Conservation (phyloP, 352 stramenopile species). For the Globisporangium cylindrosporum region DNA sequence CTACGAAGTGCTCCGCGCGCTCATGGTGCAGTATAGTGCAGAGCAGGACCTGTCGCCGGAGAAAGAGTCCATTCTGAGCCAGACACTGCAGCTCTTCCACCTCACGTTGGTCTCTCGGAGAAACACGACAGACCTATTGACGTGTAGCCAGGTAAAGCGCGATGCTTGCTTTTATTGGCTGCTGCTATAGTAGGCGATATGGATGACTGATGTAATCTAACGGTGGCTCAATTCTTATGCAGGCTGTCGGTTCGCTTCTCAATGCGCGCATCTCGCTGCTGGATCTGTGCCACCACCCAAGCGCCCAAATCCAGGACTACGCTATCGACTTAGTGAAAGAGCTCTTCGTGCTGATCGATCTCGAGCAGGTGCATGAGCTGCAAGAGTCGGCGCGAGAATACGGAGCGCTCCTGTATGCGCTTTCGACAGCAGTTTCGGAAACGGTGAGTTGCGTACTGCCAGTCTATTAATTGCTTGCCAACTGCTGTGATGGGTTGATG, state of each 20-base stretch:
- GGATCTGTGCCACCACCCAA: constrained; percentile 57
- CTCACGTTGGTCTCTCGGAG: constrained; percentile 56
- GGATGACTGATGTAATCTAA: neutral
- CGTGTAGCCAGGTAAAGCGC: constrained; percentile 35
- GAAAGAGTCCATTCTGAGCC: constrained; percentile 36
- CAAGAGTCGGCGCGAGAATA: constrained; percentile 79
- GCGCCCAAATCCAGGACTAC: constrained; percentile 40
- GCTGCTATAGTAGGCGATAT: no score
- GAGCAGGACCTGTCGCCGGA: constrained; percentile 18
- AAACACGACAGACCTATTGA: constrained; percentile 46
- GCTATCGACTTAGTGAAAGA: constrained; percentile 74
- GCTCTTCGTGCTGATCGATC: constrained; percentile 66
- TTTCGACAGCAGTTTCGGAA: constrained; percentile 45
- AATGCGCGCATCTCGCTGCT: constrained; percentile 68
- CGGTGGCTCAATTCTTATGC: neutral
- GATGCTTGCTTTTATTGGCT: neutral
- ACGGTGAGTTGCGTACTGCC: neutral
- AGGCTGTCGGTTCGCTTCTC: constrained; percentile 59
- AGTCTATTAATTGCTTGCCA: neutral
- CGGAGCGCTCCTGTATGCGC: constrained; percentile 67
- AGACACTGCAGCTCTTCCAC: constrained; percentile 64
- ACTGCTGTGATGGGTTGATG: neutral
- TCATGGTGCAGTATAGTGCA: constrained; percentile 64
- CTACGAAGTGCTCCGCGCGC: constrained; percentile 61
- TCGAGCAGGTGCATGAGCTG: constrained; percentile 74